Evolutionary conservation across 352 stramenopile genomes (phyloP).

Genomic region (Phytophthora foliorum): DNA sequence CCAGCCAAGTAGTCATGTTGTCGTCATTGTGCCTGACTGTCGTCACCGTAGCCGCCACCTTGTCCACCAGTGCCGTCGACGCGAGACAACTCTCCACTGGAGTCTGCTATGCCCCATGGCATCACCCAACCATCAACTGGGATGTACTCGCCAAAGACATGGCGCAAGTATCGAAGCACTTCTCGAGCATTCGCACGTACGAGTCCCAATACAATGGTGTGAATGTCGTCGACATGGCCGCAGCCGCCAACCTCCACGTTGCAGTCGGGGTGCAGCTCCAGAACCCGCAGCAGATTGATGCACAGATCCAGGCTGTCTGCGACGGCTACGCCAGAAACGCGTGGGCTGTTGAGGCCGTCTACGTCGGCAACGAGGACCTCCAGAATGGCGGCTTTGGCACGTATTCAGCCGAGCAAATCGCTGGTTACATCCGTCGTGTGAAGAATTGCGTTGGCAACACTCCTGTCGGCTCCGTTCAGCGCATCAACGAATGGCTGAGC

Average conservation of each 20-base stretch:
- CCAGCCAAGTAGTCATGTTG: neutral
- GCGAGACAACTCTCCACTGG: constrained; percentile 19
- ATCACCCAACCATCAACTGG: constrained; percentile 53
- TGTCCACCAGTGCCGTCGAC: neutral
- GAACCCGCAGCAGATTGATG: constrained; percentile 45
- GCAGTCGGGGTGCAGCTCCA: constrained; percentile 69
- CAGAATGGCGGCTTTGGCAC: constrained; percentile 50
- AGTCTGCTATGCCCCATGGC: constrained; percentile 73
- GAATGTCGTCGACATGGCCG: constrained; percentile 58
- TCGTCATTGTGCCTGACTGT: neutral
- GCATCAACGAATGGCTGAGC: constrained; percentile 68
- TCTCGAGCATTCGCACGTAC: constrained; percentile 76
- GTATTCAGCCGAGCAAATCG: constrained; percentile 44
- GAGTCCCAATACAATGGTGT: constrained; percentile 60
- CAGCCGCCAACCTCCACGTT: constrained; percentile 54
- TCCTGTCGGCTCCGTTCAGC: constrained; percentile 69
- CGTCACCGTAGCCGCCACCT: neutral
- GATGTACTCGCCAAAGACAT: constrained; percentile 49
- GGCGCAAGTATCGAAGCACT: constrained; percentile 51
- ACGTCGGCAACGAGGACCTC: constrained; percentile 81
- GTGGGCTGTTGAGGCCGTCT: constrained; percentile 61
- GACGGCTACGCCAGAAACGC: constrained; percentile 48
- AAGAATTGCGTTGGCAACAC: constrained; percentile 58
- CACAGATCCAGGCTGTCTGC: constrained; percentile 66
- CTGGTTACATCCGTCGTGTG: constrained; percentile 57